Percentiles rank a stretch among this genome's conserved stretches.
These are phyloP conservation scores for Chalciporus piperatus DNA, from an alignment of 768 basidiomycete genomes.

Conservation along the genomic window DNA sequence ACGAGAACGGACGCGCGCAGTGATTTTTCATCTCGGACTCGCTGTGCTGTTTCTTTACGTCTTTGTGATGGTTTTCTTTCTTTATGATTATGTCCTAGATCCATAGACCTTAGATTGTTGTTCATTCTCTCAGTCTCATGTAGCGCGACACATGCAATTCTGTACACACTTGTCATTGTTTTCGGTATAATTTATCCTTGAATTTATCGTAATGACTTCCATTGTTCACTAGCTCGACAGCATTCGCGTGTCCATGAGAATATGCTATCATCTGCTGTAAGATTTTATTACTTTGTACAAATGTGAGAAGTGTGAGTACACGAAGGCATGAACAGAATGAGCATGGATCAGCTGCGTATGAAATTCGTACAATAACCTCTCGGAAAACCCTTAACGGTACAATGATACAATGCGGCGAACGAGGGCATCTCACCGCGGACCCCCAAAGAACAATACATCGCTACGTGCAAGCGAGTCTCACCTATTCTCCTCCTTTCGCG, in stretches of 20 bases:
- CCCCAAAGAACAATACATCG: background rate
- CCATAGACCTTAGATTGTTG: constrained; percentile 25
- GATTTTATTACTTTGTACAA: constrained; percentile 6
- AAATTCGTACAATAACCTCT: background rate
- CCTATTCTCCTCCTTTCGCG: constrained; percentile 27
- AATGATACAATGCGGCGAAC: background rate
- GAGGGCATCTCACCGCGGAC: background rate
- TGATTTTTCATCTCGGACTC: background rate
- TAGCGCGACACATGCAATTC: constrained; percentile 17
- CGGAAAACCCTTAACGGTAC: constrained; percentile 5
- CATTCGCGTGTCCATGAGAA: too few species aligned
- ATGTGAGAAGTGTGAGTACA: background rate
- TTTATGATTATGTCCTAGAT: constrained; percentile 22
- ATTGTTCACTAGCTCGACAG: background rate
- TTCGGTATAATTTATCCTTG: constrained; percentile 9
- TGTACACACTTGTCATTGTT: constrained; percentile 19
- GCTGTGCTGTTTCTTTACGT: constrained; percentile 7
- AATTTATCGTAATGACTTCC: constrained; percentile 2
- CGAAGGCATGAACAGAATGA: background rate
- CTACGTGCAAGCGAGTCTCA: constrained; percentile 1
- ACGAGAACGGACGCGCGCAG: constrained; percentile 2
- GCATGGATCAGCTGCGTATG: background rate
- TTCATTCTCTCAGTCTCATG: constrained; percentile 11
- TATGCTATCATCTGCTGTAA: background rate
- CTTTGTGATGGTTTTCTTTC: background rate